Conservation (phyloP, 768 basidiomycete species). For the Podaxis carcinomalis region DNA sequence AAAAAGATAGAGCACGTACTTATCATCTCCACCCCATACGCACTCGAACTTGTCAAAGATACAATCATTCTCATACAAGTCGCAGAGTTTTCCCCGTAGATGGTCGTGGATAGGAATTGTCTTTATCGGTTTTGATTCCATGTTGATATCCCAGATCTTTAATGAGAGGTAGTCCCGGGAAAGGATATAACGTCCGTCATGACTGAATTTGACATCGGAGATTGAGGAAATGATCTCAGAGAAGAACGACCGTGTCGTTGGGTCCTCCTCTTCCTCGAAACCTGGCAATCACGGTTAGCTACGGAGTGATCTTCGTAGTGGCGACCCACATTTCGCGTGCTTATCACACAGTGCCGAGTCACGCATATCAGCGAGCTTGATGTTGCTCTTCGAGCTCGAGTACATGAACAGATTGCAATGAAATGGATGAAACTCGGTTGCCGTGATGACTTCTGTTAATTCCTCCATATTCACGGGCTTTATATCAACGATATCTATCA, state of each 20-base stretch:
- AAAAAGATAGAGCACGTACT: conserved; percentile 49
- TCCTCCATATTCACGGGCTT: conserved; percentile 99
- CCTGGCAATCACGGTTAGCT: conserved; percentile 42
- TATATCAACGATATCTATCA: conserved; percentile 96
- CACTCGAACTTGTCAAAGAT: conserved; percentile 99
- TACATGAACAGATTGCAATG: conserved; percentile 99
- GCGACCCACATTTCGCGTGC: conserved; percentile 85
- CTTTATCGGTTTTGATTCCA: conserved; percentile 95
- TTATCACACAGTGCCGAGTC: conserved; percentile 95
- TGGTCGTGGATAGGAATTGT: conserved; percentile 99
- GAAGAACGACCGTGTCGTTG: conserved; percentile 96
- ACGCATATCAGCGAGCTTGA: conserved; percentile 99
- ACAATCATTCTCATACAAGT: conserved; percentile 99
- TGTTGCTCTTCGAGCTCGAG: conserved; percentile 98
- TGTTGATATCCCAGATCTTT: conserved; percentile 99
- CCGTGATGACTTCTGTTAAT: conserved; percentile 99
- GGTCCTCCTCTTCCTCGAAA: conserved; percentile 99
- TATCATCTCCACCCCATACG: conserved; percentile 94
- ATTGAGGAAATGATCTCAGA: conserved; percentile 99
- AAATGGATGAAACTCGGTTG: conserved; percentile 96
- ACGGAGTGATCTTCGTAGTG: conserved; percentile 10
- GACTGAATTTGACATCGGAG: conserved; percentile 98
- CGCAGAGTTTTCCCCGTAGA: conserved; percentile 94
- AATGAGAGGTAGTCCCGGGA: conserved; percentile 96
- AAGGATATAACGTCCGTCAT: conserved; percentile 94